Evolutionary conservation across 2,329 filamentous ascomycete genomes (phyloP), one percentile per base, ranked within the genome.

Genomic region (Talaromyces sp.): DNA sequence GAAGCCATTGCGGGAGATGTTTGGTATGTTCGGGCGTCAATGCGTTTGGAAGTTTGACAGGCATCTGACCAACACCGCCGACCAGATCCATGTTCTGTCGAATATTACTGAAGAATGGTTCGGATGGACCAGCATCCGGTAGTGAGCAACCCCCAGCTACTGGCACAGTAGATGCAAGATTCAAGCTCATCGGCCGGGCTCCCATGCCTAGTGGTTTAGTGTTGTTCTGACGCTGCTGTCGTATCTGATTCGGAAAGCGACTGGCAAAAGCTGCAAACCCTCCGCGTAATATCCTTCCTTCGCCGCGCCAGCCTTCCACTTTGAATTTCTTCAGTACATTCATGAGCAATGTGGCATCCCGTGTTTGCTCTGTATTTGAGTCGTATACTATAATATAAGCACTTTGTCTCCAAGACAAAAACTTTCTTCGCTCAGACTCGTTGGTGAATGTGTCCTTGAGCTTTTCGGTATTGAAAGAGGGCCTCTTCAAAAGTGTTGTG

Each of bases 91-190:
- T 94, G 68, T 98, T 97, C 76, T 98, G 95, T 50, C 95, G 88
- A 71, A 99, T 98, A 69, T 97, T 98, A 67, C 88, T 88, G 76
- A 98, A 98, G 80, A 99, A 98, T 0, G 94, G 93, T 71, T 96
- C 96, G 0, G 88, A 84, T 0, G 87, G 86, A 66, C 87, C 88
- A 0, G 86, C 81, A 1, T 78, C 72, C 4, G 95, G 95, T 75
- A 98, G 87, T 66, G 87, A 86, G 68, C 96, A 96, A 7, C 94
- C 94, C 65, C 94, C 95, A 65, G 93, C 90, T n/a, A 97, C 90
- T 1, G 91, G 91, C 1, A 89, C 85, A 45, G 92, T 82, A 19
- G 82, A 83, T 16, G 85, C 83, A 5, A 82, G 76, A 31, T 78
- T 77, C 16, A 81, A 78, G 47, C 80, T 82, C 56, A 86, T 83